A percentile compares a stretch with the other conserved stretches of the same genome.
phyloP scores from a whole-genome alignment of 2,329 filamentous ascomycete species.

The Ustulina deusta region DNA sequence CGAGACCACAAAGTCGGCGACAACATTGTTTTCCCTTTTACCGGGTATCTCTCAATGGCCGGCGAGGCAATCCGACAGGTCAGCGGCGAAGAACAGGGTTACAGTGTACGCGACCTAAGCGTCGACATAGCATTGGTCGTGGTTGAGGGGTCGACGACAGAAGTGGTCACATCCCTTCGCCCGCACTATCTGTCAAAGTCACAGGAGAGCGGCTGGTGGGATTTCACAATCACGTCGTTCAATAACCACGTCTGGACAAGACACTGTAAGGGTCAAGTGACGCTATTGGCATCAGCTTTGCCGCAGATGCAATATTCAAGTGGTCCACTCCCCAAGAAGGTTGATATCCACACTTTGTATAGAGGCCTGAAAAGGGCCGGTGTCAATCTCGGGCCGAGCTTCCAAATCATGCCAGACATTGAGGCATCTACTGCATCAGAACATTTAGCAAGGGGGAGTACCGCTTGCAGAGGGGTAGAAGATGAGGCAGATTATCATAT shows the following conservation, averaged over 20 bases:
- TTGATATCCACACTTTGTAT: constrained; percentile 46
- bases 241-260: constrained; percentile 47
- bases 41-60: constrained; percentile 54
- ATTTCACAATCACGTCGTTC: constrained; percentile 51
- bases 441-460: constrained; percentile 37
- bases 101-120: constrained; percentile 48
- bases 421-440: constrained; percentile 29
- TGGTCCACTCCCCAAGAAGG: constrained; percentile 16
- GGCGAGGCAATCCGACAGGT: constrained; percentile 53
- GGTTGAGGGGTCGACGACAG: constrained; percentile 45
- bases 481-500: constrained; percentile 41
- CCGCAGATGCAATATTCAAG: constrained; percentile 12
- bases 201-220: constrained; percentile 48
- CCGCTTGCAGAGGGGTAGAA: background rate
- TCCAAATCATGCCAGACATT: constrained; percentile 47
- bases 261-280: constrained; percentile 48
- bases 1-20: constrained; percentile 49
- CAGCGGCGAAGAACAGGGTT: constrained; percentile 37
- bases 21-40: constrained; percentile 52
- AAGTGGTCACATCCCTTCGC: constrained; percentile 52
- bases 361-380: constrained; percentile 47
- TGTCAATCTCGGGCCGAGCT: constrained; percentile 50
- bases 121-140: constrained; percentile 52
- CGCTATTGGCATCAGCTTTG: constrained; percentile 9
- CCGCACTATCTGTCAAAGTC: constrained; percentile 43